Evolutionary conservation across 495 filamentous ascomycete genomes (phyloP).

Genomic region (Bryoglossum gracile): DNA sequence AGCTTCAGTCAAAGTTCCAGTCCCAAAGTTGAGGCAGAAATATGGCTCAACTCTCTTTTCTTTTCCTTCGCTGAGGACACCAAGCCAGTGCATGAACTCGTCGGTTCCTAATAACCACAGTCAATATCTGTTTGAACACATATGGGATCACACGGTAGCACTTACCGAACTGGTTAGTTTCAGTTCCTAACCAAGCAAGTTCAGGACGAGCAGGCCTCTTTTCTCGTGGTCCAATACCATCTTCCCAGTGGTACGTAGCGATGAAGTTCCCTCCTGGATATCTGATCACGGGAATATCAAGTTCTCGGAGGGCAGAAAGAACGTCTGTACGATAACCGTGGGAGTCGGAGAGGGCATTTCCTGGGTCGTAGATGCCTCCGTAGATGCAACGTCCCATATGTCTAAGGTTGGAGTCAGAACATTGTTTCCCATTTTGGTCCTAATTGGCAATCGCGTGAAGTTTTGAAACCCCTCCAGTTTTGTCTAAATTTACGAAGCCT

Average conservation of each 20-base stretch:
- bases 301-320: conserved; percentile 57
- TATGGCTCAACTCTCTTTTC: conserved; percentile 55
- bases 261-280: conserved; percentile 79
- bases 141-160: too few relatives aligned
- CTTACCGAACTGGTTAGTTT: conserved; percentile 61
- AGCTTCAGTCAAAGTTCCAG: conserved; percentile 67
- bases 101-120: conserved; percentile 59
- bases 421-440: not conserved
- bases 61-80: conserved; percentile 42
- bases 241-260: conserved; percentile 77
- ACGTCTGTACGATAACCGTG: conserved; percentile 74
- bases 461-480: too few relatives aligned
- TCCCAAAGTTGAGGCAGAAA: conserved; percentile 69
- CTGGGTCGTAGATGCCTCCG: conserved; percentile 74
- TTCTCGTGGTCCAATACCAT: conserved; percentile 66
- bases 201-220: conserved; percentile 59
- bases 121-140: too few relatives aligned
- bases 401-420: conserved; percentile 30
- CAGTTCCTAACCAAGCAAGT: conserved; percentile 66
- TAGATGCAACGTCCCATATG: conserved; percentile 84
- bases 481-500: too few relatives aligned
- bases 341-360: conserved; percentile 59
- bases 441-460: too few relatives aligned
- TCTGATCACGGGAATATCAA: conserved; percentile 65
- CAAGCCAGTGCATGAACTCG: conserved; percentile 77